Evolutionary conservation across 768 basidiomycete species (phyloP), one percentile per base, ranked within the genome.

Genomic region (Pisolithus microcarpus): DNA sequence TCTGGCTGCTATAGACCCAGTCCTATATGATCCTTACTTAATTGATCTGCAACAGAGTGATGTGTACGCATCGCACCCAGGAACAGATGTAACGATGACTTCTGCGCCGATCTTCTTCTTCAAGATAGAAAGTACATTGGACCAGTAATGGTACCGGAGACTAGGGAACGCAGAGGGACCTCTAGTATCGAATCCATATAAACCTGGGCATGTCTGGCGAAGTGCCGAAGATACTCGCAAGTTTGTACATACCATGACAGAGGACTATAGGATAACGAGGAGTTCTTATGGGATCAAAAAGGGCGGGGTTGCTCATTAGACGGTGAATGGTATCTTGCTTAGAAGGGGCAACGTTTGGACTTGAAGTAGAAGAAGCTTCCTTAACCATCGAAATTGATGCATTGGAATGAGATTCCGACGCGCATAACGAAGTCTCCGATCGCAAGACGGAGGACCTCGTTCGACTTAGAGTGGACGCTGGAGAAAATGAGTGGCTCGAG

Each of bases 41-140:
- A 15, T 24, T 36, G 1, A 28, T 23, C 13, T 26, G 36, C 36
- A 3, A 15, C 44, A 23, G 9, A 23, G 43, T 42, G n/a, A 47
- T 10, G 42, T 0, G 38, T 7, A 19, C 4, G 37, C 21, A 68
- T 18, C 87, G 57, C 61, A 93, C 92, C 86, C 82, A 38, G 96
- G 95, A 18, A 98, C 96, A 1, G 87, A 83, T 0, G 95, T 94
- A 16, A 98, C 91, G 50, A 97, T 82, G n/a, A 98, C 93, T 55
- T 97, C 91, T 23, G 91, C 93, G 13, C 91, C 89, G 11, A 98
- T 74, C 55, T 77, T 86, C 48, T 86, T 76, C 50, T 86, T 78
- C 15, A 98, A 75, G 11, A 94, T 79, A 9, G 76, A 80, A 30
- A 97, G 74, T 4, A 97, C 82, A 51, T 91, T 88, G 0, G 84